Evolutionary conservation across 2,329 filamentous ascomycete species (phyloP), one percentile per base, ranked within the genome.

Genomic region (Lachnellula subtilissima): DNA sequence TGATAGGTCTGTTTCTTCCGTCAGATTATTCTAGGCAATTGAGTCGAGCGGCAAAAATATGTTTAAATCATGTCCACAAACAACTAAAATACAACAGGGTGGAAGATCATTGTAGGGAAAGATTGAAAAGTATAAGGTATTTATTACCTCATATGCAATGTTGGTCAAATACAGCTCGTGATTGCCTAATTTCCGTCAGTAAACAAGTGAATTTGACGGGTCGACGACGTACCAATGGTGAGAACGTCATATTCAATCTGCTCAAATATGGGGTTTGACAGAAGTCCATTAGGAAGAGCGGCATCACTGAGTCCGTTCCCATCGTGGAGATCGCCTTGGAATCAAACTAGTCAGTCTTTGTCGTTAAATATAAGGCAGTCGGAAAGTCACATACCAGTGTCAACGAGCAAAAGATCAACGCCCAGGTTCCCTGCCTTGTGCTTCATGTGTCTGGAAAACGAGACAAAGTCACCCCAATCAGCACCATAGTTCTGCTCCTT

Each of bases 391-490:
- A 48, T 52, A 62, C 93, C 93, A 0, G 92, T 96, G 69, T 97
- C 93, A 61, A 97, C 77, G 9, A 97, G 76, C 25, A 97, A 75
- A 14, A 97, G 76, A 70, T 97, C 93, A 43, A 83, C 83, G 50
- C 89, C 91, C 50, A 87, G 80, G 2, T 85, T 82, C 65, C 96
- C 89, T 56, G 91, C 90, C 68, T 83, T 85, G 61, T 84, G 80
- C 55, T 83, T 86, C 78, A 97, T 83, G 69, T 92, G 91, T 36
- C 86, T 78, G 25, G 91, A 83, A 70, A 97, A 96, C 8, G 92
- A 96, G 64, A 97, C 81, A 73, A 97, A 97, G 74, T 97, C 94
- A 58, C 93, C 93, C 91, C 93, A 97, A 73, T 97, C 93, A 48
- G 91, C 92, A n/a, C 89, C 91, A 73, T 93, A 97, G 54, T 92